phyloP scores from a whole-genome alignment of 1,284 basidiomycete species.

The Salmacisia buchloeana region DNA sequence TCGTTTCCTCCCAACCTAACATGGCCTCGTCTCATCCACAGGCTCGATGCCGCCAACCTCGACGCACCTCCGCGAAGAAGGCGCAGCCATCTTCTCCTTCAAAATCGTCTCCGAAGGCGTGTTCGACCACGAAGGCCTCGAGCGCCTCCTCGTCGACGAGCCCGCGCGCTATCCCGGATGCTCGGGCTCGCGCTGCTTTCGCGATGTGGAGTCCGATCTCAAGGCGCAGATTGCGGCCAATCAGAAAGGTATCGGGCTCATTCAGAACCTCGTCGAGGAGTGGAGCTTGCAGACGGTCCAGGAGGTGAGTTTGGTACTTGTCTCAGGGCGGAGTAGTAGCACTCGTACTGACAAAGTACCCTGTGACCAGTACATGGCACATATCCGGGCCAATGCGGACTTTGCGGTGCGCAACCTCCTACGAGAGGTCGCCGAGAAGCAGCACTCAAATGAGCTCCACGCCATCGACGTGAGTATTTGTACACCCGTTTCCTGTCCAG shows the following conservation, averaged over 20 bases:
- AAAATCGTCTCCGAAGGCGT: constrained; percentile 80
- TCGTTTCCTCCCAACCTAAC: neutral
- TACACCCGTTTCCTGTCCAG: neutral
- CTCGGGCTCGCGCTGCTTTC: constrained; percentile 54
- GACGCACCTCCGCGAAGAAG: constrained; percentile 84
- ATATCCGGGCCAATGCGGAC: constrained; percentile 83
- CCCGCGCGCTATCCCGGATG: constrained; percentile 66
- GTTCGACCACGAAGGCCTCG: constrained; percentile 70
- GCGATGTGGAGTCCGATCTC: constrained; percentile 84
- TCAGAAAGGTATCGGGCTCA: constrained; percentile 67
- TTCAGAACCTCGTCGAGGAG: constrained; percentile 67
- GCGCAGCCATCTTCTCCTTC: constrained; percentile 84
- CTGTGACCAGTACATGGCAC: constrained; percentile 32
- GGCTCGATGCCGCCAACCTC: constrained; percentile 87
- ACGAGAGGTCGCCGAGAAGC: constrained; percentile 65
- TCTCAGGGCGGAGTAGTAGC: neutral
- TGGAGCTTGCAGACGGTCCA: constrained; percentile 82
- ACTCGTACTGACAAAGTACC: neutral
- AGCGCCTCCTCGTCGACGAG: constrained; percentile 75
- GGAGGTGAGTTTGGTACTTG: constrained; percentile 13
- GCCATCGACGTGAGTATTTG: constrained; percentile 57
- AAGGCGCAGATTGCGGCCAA: constrained; percentile 96
- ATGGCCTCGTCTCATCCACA: neutral
- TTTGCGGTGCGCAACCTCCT: constrained; percentile 77
- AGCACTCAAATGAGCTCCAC: constrained; percentile 61